Evolutionary conservation across 2,329 filamentous ascomycete species (phyloP).

Genomic region (Monilinia fructigena): DNA sequence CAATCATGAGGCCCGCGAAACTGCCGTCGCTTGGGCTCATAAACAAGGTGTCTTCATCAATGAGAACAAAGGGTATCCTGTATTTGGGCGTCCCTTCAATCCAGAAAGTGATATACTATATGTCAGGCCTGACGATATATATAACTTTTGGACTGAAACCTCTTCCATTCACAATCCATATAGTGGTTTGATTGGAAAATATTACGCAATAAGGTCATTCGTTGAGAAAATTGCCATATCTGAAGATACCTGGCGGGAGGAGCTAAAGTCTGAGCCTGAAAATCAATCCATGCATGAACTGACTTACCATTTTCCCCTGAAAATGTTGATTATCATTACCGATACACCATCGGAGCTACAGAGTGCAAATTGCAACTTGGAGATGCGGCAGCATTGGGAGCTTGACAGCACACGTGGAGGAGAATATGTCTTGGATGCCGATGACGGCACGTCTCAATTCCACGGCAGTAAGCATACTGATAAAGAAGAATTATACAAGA

Average conservation of each 20-base stretch:
- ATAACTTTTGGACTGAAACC: fast-evolving
- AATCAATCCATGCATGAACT: background rate
- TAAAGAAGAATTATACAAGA: background rate
- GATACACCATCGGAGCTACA: no score
- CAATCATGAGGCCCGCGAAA: background rate
- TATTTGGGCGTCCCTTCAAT: background rate
- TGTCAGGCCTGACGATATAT: background rate
- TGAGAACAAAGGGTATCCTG: no score
- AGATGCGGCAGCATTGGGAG: background rate
- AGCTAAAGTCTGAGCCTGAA: background rate
- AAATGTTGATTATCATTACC: background rate
- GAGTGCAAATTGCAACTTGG: background rate
- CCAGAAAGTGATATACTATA: background rate
- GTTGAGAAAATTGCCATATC: background rate
- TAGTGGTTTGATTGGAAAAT: background rate
- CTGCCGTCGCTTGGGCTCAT: background rate
- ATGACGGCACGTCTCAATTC: background rate
- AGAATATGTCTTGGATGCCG: background rate
- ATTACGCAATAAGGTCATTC: background rate
- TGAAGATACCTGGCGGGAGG: background rate
- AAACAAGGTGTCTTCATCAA: background rate
- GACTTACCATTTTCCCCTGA: no score
- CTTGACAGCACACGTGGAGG: background rate
- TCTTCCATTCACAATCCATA: background rate
- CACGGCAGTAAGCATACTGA: background rate